phyloP scores from a whole-genome alignment of 2,329 filamentous ascomycete species.

The Arthrobotrys pseudoclavata region DNA sequence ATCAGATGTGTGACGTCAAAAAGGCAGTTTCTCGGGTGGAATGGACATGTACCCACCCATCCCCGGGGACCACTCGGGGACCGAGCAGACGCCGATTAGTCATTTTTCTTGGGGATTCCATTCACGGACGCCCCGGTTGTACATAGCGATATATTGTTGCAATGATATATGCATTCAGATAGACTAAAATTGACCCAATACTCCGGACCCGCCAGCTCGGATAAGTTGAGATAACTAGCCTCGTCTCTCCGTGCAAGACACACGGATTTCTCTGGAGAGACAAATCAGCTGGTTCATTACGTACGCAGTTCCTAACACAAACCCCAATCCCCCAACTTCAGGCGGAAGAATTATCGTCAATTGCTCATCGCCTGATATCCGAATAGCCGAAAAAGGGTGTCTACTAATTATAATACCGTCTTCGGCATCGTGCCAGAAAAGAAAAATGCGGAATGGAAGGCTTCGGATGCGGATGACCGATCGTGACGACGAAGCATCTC shows the following conservation, averaged over 20 bases:
- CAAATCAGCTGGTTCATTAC: constrained; percentile 14
- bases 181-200: constrained; percentile 19
- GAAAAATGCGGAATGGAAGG: constrained; percentile 28
- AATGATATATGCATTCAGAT: constrained; percentile 2
- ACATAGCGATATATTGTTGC: constrained; percentile 40
- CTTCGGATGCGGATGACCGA: constrained; percentile 45
- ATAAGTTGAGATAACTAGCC: constrained; percentile 24
- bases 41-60: constrained; percentile 8
- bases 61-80: constrained; percentile 22
- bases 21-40: background rate
- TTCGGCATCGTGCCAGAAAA: constrained; percentile 33
- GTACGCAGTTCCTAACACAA: constrained; percentile 9
- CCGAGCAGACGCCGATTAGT: constrained; percentile 47
- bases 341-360: background rate
- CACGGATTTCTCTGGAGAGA: background rate
- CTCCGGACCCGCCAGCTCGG: constrained; percentile 31
- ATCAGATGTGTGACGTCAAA: constrained; percentile 47
- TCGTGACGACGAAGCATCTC: constrained; percentile 34
- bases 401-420: constrained; percentile 17
- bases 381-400: constrained; percentile 41
- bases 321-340: constrained; percentile 3
- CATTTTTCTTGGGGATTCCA: constrained; percentile 14
- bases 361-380: constrained; percentile 37
- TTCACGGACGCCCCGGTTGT: constrained; percentile 31
- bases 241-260: constrained; percentile 7